A percentile compares a stretch with the other conserved stretches of the same genome.
These are phyloP conservation scores for Lactarius indigo DNA, from an alignment of 768 basidiomycete genomes.

Conservation along the genomic window DNA sequence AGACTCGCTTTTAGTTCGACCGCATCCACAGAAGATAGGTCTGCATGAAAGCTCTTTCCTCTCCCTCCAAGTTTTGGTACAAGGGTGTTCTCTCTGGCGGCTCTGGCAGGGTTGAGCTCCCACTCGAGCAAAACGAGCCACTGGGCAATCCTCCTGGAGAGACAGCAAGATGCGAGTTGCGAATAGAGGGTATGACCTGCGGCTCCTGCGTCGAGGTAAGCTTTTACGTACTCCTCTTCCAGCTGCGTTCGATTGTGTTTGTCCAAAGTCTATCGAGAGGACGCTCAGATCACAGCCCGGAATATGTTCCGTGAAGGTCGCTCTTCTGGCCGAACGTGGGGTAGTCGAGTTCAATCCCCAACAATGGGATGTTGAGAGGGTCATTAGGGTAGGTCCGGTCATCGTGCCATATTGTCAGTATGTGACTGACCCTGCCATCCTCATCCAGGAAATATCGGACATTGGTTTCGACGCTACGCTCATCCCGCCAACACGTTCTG, in stretches of 20 bases:
- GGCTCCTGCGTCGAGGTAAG: constrained; percentile 83
- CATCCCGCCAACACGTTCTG: constrained; percentile 61
- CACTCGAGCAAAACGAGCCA: constrained; percentile 30
- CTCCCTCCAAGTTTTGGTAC: constrained; percentile 18
- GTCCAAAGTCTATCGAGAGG: constrained; percentile 76
- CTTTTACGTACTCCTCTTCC: constrained; percentile 3
- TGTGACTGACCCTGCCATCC: background rate
- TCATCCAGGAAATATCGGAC: constrained; percentile 81
- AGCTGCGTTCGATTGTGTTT: too few species aligned
- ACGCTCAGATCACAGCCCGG: constrained; percentile 81
- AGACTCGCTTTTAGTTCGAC: too few species aligned
- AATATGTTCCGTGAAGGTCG: constrained; percentile 90
- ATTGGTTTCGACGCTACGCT: constrained; percentile 87
- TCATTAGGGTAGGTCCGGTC: constrained; percentile 55
- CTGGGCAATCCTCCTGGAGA: constrained; percentile 28
- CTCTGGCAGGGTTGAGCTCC: constrained; percentile 32
- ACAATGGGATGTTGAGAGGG: constrained; percentile 74
- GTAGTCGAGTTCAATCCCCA: constrained; percentile 84
- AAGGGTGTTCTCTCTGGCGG: constrained; percentile 5
- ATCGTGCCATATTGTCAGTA: background rate
- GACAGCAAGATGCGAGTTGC: constrained; percentile 64
- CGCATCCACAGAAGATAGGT: too few species aligned
- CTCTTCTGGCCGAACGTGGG: constrained; percentile 92
- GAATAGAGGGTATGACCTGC: constrained; percentile 90
- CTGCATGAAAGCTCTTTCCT: constrained; percentile 3